These are phyloP conservation scores for Vicia villosa DNA, from an alignment of 306 rosid genomes.

Conservation along the genomic window DNA sequence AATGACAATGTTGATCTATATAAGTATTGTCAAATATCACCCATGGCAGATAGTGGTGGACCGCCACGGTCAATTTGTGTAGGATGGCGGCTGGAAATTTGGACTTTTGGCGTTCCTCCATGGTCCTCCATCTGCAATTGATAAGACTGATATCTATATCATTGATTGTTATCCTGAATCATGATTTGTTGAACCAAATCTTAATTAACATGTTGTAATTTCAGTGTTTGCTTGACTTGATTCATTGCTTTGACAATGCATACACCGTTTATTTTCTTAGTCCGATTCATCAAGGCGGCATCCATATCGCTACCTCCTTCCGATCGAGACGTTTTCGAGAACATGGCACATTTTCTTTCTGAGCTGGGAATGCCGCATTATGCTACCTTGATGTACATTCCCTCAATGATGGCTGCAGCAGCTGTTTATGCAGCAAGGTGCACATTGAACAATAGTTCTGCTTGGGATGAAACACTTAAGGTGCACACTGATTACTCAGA, in stretches of 20 bases:
- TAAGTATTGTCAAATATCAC: too few relatives aligned
- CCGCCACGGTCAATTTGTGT: too few relatives aligned
- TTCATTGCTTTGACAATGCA: conserved; percentile 96
- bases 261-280: conserved; percentile 73
- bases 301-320: conserved; percentile 39
- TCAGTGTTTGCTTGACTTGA: too few relatives aligned
- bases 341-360: conserved; percentile 64
- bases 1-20: too few relatives aligned
- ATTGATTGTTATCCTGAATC: too few relatives aligned
- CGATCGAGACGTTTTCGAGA: conserved; percentile 46
- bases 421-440: conserved; percentile 85
- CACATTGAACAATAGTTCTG: conserved; percentile 62
- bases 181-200: too few relatives aligned
- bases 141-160: too few relatives aligned
- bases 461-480: conserved; percentile 75
- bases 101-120: too few relatives aligned
- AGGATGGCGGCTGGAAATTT: too few relatives aligned
- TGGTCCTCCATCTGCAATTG: too few relatives aligned
- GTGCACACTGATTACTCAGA: conserved; percentile 71
- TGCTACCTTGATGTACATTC: conserved; percentile 56
- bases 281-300: conserved; percentile 91
- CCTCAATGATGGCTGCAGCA: conserved; percentile 90
- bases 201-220: too few relatives aligned
- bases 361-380: conserved; percentile 82
- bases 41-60: too few relatives aligned